These are phyloP conservation scores for Neurospora sp. DNA, from an alignment of 495 filamentous ascomycete genomes.

Conservation along the genomic window DNA sequence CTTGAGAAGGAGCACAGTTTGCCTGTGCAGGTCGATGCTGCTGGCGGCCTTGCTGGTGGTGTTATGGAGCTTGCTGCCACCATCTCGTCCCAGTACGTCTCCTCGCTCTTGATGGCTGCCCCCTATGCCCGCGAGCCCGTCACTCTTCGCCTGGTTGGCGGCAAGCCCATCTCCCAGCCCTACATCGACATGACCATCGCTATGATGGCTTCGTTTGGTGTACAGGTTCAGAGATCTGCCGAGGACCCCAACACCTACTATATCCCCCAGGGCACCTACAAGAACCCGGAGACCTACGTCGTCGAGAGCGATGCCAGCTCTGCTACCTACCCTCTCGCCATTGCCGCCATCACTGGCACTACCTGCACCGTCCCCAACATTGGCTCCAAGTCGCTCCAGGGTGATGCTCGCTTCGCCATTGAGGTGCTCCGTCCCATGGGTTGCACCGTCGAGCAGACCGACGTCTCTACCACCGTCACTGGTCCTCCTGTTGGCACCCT, in stretches of 20 bases:
- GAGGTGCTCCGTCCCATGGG: conserved; percentile 92
- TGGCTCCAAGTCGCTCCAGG: conserved; percentile 81
- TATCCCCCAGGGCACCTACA: conserved; percentile 78
- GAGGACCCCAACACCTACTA: conserved; percentile 83
- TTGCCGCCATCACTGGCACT: conserved; percentile 90
- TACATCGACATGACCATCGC: conserved; percentile 98
- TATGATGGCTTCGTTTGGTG: conserved; percentile 94
- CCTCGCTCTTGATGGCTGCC: conserved; percentile 91
- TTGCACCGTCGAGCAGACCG: conserved; percentile 77
- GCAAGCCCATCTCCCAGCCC: conserved; percentile 89
- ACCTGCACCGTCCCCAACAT: conserved; percentile 96
- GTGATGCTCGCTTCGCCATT: conserved; percentile 89
- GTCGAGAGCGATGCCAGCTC: conserved; percentile 97
- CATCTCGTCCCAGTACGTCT: conserved; percentile 95
- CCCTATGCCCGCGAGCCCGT: conserved; percentile 93
- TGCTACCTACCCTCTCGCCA: conserved; percentile 90
- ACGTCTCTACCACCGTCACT: conserved; percentile 81
- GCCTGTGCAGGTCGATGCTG: conserved; percentile 73
- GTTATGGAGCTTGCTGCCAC: conserved; percentile 87
- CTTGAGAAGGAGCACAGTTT: conserved; percentile 70
- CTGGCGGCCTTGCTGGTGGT: conserved; percentile 80
- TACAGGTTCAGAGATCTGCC: conserved; percentile 51
- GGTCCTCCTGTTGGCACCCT: conserved; percentile 69
- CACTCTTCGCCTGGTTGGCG: conserved; percentile 78
- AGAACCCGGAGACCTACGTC: conserved; percentile 76